Percentiles rank a stretch among this genome's conserved stretches.
Conservation (phyloP, 23 red algal species). For the Cyanidioschyzon merolae region DNA sequence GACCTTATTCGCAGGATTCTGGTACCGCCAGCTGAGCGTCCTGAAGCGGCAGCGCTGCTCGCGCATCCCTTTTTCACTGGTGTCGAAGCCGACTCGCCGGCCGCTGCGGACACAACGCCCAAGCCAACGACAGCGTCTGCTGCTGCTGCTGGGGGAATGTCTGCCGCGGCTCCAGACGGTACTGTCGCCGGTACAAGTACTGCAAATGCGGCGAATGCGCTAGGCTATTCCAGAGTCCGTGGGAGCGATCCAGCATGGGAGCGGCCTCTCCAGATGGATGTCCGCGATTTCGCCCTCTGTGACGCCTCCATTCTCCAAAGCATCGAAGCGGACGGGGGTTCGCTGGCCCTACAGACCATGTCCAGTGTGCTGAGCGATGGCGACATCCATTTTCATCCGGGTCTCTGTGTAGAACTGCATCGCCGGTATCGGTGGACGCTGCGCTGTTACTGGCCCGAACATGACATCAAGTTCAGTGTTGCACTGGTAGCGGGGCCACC, state of each 20-base stretch:
- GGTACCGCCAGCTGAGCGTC: constrained; percentile 32
- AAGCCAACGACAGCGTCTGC: background rate
- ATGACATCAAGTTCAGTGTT: constrained; percentile 79
- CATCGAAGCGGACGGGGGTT: constrained; percentile 11
- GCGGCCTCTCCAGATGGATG: constrained; percentile 25
- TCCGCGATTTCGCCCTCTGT: constrained; percentile 34
- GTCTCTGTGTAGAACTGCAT: background rate
- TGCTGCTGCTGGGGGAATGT: constrained; percentile 15
- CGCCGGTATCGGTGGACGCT: constrained; percentile 8
- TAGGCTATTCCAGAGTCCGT: too few species aligned
- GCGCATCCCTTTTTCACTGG: background rate
- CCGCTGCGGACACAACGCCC: background rate
- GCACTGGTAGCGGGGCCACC: constrained; percentile 21
- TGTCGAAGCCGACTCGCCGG: background rate
- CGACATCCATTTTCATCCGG: constrained; percentile 13
- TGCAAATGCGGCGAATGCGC: constrained; percentile 50
- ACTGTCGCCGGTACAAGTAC: constrained; percentile 66
- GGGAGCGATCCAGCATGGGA: background rate
- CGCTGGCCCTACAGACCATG: constrained; percentile 41
- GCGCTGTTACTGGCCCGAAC: constrained; percentile 50
- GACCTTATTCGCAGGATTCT: constrained; percentile 82
- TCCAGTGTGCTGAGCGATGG: constrained; percentile 10
- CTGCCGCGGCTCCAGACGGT: constrained; percentile 36
- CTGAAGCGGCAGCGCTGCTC: background rate
- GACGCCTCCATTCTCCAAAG: constrained; percentile 36